These are phyloP conservation scores for Acer negundo DNA, from an alignment of 345 rosid species.

Conservation along the genomic window DNA sequence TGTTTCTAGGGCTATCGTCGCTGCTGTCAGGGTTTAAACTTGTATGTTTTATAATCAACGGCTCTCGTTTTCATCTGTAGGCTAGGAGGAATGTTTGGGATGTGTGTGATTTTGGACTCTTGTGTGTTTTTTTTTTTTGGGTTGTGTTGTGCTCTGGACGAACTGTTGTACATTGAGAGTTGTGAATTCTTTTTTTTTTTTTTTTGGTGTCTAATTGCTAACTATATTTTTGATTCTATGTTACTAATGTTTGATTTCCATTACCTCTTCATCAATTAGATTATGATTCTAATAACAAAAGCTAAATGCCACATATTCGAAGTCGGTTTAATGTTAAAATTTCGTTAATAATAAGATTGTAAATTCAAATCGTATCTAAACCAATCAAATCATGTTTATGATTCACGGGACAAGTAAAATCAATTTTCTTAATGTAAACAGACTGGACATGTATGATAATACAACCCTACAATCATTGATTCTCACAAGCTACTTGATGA, in stretches of 20 bases:
- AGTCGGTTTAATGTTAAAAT: too few species aligned
- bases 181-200: not conserved
- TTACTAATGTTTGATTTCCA: not conserved
- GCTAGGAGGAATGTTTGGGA: not conserved
- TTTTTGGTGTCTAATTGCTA: not conserved
- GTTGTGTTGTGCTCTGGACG: not conserved
- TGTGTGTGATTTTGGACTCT: conserved; percentile 11
- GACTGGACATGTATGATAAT: not conserved
- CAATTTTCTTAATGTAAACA: too few species aligned
- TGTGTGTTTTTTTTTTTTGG: not conserved
- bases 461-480: not conserved
- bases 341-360: too few species aligned
- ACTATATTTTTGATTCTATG: not conserved
- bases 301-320: too few species aligned
- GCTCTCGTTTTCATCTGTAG: conserved; percentile 82
- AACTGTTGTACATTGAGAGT: not conserved
- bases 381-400: too few species aligned
- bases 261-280: not conserved
- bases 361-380: too few species aligned
- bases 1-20: conserved; percentile 69
- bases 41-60: conserved; percentile 71
- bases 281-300: too few species aligned
- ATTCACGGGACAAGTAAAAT: too few species aligned
- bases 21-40: conserved; percentile 85
- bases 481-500: too few species aligned